phyloP scores from a whole-genome alignment of 495 filamentous ascomycete genomes.

The Penicillium flavigenum region DNA sequence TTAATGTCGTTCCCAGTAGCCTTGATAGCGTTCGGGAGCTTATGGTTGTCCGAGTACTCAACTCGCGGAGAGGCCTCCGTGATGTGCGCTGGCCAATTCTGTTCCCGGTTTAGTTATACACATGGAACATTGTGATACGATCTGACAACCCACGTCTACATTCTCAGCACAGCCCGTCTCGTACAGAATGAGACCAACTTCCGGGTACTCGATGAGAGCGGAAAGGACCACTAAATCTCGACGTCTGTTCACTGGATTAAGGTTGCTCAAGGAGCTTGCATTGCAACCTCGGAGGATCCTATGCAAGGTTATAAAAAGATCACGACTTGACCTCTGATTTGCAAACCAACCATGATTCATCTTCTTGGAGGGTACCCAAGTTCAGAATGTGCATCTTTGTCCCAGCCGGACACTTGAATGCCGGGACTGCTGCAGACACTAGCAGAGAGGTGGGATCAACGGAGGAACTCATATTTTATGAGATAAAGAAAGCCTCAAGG shows the following conservation, averaged over 20 bases:
- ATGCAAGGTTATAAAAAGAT: background rate
- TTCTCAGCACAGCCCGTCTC: conserved; percentile 53
- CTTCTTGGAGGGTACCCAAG: conserved; percentile 28
- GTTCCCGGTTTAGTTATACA: background rate
- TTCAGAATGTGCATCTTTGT: conserved; percentile 36
- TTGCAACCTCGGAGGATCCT: conserved; percentile 34
- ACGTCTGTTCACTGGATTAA: conserved; percentile 35
- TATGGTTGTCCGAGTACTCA: conserved; percentile 39
- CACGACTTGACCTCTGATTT: background rate
- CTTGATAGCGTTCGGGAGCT: conserved; percentile 47
- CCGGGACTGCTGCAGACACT: conserved; percentile 16
- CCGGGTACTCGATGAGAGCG: conserved; percentile 51
- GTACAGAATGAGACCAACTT: conserved; percentile 50
- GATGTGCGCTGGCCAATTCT: conserved; percentile 39
- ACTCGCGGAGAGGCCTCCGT: conserved; percentile 50
- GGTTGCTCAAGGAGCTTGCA: conserved; percentile 25
- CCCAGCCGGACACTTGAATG: conserved; percentile 22
- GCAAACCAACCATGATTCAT: conserved; percentile 27
- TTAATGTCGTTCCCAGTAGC: conserved; percentile 49
- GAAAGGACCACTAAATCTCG: conserved; percentile 44
- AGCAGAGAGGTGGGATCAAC: conserved; percentile 8
- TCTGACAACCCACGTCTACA: conserved; percentile 32
- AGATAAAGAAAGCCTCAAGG: background rate
- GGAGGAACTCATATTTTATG: background rate
- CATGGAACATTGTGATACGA: background rate